Conservation (phyloP, 345 rosid species). For the Firmiana major region DNA sequence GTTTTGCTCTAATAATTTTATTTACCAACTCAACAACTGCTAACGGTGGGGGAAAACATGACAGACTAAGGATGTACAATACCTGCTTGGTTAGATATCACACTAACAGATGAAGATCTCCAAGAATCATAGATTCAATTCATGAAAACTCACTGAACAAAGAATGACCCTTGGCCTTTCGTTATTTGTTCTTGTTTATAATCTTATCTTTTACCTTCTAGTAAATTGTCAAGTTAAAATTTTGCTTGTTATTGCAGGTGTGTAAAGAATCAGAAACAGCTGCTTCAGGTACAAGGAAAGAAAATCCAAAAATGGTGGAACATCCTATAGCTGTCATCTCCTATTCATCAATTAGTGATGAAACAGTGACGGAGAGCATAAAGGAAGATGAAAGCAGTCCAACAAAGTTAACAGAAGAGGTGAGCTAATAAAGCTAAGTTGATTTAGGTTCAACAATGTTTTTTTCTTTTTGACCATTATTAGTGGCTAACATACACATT, state of each 20-base stretch:
- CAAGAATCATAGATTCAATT: not conserved
- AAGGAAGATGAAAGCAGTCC: not conserved
- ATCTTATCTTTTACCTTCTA: not conserved
- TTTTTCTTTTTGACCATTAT: not conserved
- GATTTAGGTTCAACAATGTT: not conserved
- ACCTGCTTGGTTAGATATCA: too few species aligned
- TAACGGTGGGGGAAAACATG: not conserved
- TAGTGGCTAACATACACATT: constrained; percentile 5
- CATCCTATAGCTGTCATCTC: not conserved
- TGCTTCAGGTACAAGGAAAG: not conserved
- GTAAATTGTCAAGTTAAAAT: not conserved
- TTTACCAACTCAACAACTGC: not conserved
- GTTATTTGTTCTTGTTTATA: not conserved
- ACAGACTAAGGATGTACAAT: not conserved
- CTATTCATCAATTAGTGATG: not conserved
- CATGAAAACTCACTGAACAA: not conserved
- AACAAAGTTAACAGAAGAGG: not conserved
- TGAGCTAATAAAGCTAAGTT: not conserved
- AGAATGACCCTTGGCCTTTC: not conserved
- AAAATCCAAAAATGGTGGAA: not conserved
- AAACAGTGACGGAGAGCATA: not conserved
- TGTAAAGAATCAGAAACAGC: constrained; percentile 2
- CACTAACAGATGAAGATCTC: not conserved
- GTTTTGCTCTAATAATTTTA: not conserved
- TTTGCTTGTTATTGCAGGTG: not conserved